Evolutionary conservation across 495 filamentous ascomycete species (phyloP).

Genomic region (Talaromyces wortmannii): DNA sequence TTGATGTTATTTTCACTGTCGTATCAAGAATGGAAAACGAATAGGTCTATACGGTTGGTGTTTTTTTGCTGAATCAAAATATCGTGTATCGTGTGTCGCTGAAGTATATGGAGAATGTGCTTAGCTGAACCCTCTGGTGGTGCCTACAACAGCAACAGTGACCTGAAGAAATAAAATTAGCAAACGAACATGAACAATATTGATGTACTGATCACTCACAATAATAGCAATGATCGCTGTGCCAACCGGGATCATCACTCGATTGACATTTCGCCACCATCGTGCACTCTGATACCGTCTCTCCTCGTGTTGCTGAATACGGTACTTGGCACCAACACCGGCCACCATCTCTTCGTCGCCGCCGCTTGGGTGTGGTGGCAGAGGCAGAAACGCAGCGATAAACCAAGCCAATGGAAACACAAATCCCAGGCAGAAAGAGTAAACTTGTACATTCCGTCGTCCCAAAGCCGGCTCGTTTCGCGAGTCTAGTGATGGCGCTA

Average conservation of each 20-base stretch:
- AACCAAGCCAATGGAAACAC: conserved; percentile 86
- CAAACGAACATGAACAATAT: neutral
- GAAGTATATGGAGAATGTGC: neutral
- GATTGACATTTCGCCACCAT: conserved; percentile 92
- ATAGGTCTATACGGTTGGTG: neutral
- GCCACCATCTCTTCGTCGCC: conserved; percentile 16
- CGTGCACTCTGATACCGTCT: conserved; percentile 69
- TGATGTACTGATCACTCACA: conserved; percentile 35
- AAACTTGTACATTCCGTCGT: conserved; percentile 70
- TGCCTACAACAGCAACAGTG: neutral
- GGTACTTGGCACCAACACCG: conserved; percentile 31
- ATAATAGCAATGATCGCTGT: conserved; percentile 70
- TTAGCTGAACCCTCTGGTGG: neutral
- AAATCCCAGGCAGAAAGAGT: conserved; percentile 86
- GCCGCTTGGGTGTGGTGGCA: conserved; percentile 50
- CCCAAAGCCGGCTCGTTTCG: conserved; percentile 51
- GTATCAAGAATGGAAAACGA: neutral
- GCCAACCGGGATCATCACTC: conserved; percentile 76
- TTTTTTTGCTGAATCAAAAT: neutral
- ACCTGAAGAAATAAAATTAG: neutral
- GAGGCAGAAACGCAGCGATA: conserved; percentile 71
- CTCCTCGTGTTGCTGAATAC: conserved; percentile 44
- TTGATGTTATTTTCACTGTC: neutral
- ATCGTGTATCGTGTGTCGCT: neutral
- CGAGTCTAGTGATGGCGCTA: conserved; percentile 62